phyloP scores from a whole-genome alignment of 2,329 filamentous ascomycete species.

The Stagonosporopsis tanaceti region DNA sequence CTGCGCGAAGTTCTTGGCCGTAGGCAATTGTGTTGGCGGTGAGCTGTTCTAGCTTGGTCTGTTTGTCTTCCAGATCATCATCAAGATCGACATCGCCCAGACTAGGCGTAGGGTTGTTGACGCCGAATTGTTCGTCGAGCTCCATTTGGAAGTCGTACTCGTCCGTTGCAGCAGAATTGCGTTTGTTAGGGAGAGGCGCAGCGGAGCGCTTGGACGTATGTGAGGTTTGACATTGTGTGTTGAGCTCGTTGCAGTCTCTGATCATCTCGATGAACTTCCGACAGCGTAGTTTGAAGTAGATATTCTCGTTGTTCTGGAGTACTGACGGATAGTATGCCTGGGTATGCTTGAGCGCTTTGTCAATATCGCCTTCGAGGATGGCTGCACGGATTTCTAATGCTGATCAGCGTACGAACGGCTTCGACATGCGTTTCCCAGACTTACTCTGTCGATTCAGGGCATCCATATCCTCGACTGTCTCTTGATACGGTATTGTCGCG shows the following conservation, averaged over 20 bases:
- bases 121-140: slow-evolving; percentile 62
- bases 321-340: slow-evolving; percentile 81
- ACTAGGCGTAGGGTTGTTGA: slow-evolving; percentile 39
- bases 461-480: slow-evolving; percentile 82
- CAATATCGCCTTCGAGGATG: slow-evolving; percentile 91
- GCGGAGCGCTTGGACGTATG: slow-evolving; percentile 40
- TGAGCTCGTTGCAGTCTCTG: slow-evolving; percentile 52
- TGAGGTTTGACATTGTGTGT: slow-evolving; percentile 40
- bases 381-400: slow-evolving; percentile 79
- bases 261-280: slow-evolving; percentile 93
- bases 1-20: slow-evolving; percentile 77
- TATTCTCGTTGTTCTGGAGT: slow-evolving; percentile 78
- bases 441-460: slow-evolving; percentile 85
- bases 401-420: slow-evolving; percentile 17
- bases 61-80: slow-evolving; percentile 43
- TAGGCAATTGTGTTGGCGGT: slow-evolving; percentile 78
- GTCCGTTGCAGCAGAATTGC: slow-evolving; percentile 51
- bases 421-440: slow-evolving; percentile 33
- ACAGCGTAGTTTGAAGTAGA: slow-evolving; percentile 87
- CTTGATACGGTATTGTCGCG: slow-evolving; percentile 62
- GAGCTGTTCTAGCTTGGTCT: slow-evolving; percentile 55
- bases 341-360: slow-evolving; percentile 84
- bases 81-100: slow-evolving; percentile 49
- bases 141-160: slow-evolving; percentile 65
- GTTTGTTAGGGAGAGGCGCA: slow-evolving; percentile 37